A percentile compares a stretch with the other conserved stretches of the same genome.
These are phyloP conservation scores for Nitzschia putrida DNA, from an alignment of 108 stramenopile species.

Conservation along the genomic window DNA sequence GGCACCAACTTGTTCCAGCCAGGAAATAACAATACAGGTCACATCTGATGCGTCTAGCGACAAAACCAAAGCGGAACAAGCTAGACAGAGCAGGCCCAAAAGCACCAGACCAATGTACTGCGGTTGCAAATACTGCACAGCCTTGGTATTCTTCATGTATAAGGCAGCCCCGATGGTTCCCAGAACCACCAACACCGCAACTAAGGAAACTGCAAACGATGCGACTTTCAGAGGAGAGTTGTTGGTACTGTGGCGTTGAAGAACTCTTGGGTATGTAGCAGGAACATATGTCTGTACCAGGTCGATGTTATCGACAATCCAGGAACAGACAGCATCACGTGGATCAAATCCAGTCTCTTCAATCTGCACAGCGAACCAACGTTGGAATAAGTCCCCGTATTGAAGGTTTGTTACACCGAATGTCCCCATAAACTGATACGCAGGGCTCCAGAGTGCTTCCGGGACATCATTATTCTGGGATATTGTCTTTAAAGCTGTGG, in stretches of 20 bases:
- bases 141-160: not conserved
- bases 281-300: slow-evolving; percentile 26
- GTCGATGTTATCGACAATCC: slow-evolving; percentile 37
- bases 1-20: slow-evolving; percentile 7
- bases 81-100: slow-evolving; percentile 1
- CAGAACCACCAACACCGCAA: not conserved
- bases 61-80: not conserved
- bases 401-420: slow-evolving; percentile 13
- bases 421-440: slow-evolving; percentile 14
- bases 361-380: not conserved
- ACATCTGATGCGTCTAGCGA: slow-evolving; percentile 1
- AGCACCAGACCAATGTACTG: not conserved
- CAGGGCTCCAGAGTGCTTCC: slow-evolving; percentile 14
- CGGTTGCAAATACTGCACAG: not conserved
- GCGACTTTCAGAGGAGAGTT: not conserved
- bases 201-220: not conserved
- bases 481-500: not conserved
- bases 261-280: slow-evolving; percentile 19
- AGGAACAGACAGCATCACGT: slow-evolving; percentile 28
- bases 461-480: not conserved
- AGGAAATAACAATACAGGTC: not conserved
- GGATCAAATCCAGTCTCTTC: not conserved
- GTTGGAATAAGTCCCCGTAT: slow-evolving; percentile 13
- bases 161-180: not conserved
- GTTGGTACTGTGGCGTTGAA: not conserved